These are phyloP conservation scores for Podospora pseudopauciseta DNA, from an alignment of 495 filamentous ascomycete species.

Conservation along the genomic window DNA sequence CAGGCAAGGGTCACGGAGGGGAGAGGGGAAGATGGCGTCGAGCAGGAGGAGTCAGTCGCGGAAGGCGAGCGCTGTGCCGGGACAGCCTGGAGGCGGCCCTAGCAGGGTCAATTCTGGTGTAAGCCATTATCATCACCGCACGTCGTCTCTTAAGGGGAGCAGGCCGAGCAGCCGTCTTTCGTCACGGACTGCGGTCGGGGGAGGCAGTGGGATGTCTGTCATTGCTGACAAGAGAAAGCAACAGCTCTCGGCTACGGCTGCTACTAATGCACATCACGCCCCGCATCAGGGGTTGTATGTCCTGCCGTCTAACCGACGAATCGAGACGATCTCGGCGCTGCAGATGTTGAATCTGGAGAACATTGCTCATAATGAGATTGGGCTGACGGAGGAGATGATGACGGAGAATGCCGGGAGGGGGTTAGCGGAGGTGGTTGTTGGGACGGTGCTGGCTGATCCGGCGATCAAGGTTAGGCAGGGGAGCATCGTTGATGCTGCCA, in stretches of 20 bases:
- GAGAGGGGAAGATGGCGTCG: conserved; percentile 45
- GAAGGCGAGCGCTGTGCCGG: conserved; percentile 52
- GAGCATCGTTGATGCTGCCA: conserved; percentile 29
- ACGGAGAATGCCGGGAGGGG: conserved; percentile 86
- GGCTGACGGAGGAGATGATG: conserved; percentile 82
- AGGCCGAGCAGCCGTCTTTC: conserved; percentile 36
- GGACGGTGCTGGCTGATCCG: conserved; percentile 51
- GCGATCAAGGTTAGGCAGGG: conserved; percentile 48
- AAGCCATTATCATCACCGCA: conserved; percentile 33
- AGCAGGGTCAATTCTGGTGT: conserved; percentile 48
- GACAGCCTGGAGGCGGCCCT: conserved; percentile 27
- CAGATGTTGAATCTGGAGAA: conserved; percentile 91
- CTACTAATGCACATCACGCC: not conserved
- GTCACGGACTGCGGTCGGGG: conserved; percentile 17
- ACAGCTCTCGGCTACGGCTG: conserved; percentile 23
- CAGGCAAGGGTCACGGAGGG: conserved; percentile 47
- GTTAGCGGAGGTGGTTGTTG: conserved; percentile 77
- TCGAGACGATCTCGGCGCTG: conserved; percentile 76
- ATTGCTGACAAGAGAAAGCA: conserved; percentile 31
- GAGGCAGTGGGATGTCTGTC: not conserved
- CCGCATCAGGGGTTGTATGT: conserved; percentile 41
- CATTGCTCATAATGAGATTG: conserved; percentile 76
- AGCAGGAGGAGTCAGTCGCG: conserved; percentile 53
- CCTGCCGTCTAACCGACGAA: conserved; percentile 63
- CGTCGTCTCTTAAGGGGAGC: conserved; percentile 30